Evolutionary conservation across 306 rosid species (phyloP).

Genomic region (Vachellia collinsii): DNA sequence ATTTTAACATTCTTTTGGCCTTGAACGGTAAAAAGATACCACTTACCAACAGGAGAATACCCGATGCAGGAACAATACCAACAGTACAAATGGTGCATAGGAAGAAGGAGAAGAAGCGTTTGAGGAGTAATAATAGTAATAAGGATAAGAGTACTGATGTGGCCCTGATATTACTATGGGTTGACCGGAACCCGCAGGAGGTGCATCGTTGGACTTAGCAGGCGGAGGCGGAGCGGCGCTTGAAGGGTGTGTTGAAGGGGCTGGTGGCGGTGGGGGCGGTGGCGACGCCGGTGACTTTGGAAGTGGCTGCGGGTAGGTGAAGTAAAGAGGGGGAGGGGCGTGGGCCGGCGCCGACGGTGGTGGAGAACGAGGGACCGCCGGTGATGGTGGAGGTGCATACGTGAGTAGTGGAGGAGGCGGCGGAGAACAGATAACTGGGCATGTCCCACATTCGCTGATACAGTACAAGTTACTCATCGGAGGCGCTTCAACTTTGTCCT

Average conservation of each 20-base stretch:
- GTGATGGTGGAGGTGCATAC: conserved; percentile 47
- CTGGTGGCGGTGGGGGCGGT: conserved; percentile 40
- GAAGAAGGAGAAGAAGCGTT: conserved; percentile 46
- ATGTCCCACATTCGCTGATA: conserved; percentile 74
- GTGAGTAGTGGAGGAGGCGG: conserved; percentile 58
- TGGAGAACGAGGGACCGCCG: conserved; percentile 30
- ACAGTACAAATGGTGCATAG: conserved; percentile 21
- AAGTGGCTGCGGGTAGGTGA: conserved; percentile 32
- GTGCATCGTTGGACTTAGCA: conserved; percentile 37
- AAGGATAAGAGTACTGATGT: conserved; percentile 59
- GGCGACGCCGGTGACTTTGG: conserved; percentile 26
- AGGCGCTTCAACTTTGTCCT: conserved; percentile 41
- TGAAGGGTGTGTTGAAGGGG: conserved; percentile 42
- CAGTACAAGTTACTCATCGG: conserved; percentile 50
- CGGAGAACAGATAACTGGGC: conserved; percentile 76
- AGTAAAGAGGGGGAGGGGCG: conserved; percentile 29
- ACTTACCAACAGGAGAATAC: conserved; percentile 38
- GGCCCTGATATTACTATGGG: conserved; percentile 47
- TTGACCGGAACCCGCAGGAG: conserved; percentile 50
- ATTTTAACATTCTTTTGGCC: conserved; percentile 7
- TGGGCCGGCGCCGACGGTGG: conserved; percentile 23
- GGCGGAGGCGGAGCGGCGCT: conserved; percentile 59
- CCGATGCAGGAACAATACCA: conserved; percentile 38
- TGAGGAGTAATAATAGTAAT: conserved; percentile 63
- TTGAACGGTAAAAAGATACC: neutral